Percentiles rank a stretch among this genome's conserved stretches.
Conservation (phyloP, 2,329 filamentous ascomycete genomes). For the Lachnellula willkommii region DNA sequence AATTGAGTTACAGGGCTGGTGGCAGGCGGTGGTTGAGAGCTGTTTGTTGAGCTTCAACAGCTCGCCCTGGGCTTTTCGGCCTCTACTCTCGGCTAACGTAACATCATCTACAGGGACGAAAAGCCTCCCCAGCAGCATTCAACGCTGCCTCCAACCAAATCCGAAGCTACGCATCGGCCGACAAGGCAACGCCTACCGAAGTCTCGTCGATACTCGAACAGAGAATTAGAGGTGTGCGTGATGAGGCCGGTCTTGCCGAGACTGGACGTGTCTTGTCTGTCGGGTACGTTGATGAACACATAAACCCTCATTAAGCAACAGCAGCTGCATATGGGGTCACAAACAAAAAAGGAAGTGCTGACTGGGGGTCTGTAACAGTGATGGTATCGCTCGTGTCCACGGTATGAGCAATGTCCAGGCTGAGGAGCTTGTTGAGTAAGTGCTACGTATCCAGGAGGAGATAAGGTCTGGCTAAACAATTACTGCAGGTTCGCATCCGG, state of each 20-base stretch:
- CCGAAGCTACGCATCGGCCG: conserved; percentile 86
- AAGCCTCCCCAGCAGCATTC: conserved; percentile 73
- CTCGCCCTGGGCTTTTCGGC: conserved; percentile 37
- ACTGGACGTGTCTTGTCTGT: conserved; percentile 98
- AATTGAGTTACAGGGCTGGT: conserved; percentile 27
- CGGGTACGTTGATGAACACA: conserved; percentile 64
- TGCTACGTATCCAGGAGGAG: conserved; percentile 30
- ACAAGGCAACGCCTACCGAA: conserved; percentile 94
- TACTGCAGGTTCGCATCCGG: conserved; percentile 85
- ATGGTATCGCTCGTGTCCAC: conserved; percentile 99
- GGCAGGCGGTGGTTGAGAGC: conserved; percentile 35
- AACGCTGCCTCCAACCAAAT: conserved; percentile 65
- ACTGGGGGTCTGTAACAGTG: conserved; percentile 54
- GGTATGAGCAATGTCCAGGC: conserved; percentile 99
- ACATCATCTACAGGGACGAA: conserved; percentile 68
- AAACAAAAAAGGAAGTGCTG: conserved; percentile 12
- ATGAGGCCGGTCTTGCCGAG: conserved; percentile 94
- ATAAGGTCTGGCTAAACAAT: conserved; percentile 13
- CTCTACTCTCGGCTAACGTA: conserved; percentile 45
- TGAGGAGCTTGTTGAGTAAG: conserved; percentile 99
- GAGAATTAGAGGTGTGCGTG: conserved; percentile 96
- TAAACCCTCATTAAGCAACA: conserved; percentile 8
- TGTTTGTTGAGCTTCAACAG: conserved; percentile 33
- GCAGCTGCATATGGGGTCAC: conserved; percentile 12
- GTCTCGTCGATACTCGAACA: conserved; percentile 99